Evolutionary conservation across 1,284 basidiomycete genomes (phyloP).

Genomic region (Caloboletus firmus): DNA sequence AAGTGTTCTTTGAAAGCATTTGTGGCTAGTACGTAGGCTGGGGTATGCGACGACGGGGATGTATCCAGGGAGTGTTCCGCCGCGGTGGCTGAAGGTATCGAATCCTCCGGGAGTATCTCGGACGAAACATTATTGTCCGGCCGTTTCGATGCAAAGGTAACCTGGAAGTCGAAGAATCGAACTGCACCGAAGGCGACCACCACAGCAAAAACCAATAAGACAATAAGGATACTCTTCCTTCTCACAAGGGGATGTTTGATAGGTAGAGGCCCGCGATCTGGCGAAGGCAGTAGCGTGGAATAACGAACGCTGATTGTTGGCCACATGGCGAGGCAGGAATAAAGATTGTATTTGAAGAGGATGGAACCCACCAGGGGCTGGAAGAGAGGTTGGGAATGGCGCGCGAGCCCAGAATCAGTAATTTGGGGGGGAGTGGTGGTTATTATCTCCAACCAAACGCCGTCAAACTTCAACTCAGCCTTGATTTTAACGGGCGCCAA

Average conservation of each 20-base stretch:
- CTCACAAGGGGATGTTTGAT: slow-evolving; percentile 6
- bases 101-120: slow-evolving; percentile 1
- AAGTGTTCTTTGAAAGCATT: slow-evolving; percentile 15
- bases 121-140: neutral
- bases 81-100: neutral
- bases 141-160: slow-evolving; percentile 2
- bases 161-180: slow-evolving; percentile 11
- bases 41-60: neutral
- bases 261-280: neutral
- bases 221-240: slow-evolving; percentile 15
- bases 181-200: slow-evolving; percentile 8
- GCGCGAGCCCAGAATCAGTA: neutral
- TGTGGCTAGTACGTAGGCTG: neutral
- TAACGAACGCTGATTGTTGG: slow-evolving; percentile 10
- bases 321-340: slow-evolving; percentile 18
- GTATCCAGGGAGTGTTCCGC: neutral
- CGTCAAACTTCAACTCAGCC: no score
- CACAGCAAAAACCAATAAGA: slow-evolving; percentile 2
- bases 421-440: neutral
- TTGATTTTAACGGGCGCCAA: no score
- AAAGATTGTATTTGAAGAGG: neutral
- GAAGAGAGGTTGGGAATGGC: neutral
- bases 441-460: neutral
- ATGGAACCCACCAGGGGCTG: slow-evolving; percentile 13
- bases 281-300: slow-evolving; percentile 13